These are phyloP conservation scores for Setaria viridis DNA, from an alignment of 202 grass and related monocot genomes.

Conservation along the genomic window DNA sequence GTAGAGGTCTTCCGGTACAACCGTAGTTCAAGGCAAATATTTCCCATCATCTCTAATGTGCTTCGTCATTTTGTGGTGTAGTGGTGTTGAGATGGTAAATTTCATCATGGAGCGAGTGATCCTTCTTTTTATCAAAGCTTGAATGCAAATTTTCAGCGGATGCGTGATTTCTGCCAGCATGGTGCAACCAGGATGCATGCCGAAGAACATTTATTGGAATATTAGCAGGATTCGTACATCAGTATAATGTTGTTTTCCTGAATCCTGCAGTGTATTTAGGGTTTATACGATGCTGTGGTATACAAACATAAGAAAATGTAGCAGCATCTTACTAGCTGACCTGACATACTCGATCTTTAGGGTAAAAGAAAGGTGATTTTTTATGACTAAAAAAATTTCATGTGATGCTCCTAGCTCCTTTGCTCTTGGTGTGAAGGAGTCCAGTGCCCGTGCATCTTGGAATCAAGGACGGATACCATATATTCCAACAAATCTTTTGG, in stretches of 20 bases:
- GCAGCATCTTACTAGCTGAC: slow-evolving; percentile 11
- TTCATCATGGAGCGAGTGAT: neutral
- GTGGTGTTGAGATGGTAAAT: slow-evolving; percentile 9
- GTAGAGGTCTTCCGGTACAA: slow-evolving; percentile 83
- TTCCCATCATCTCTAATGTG: slow-evolving; percentile 69
- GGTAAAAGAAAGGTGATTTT: neutral
- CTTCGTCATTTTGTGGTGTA: slow-evolving; percentile 60
- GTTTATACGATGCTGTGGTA: slow-evolving; percentile 11
- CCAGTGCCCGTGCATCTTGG: no score
- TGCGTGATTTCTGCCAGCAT: neutral
- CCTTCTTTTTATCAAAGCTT: slow-evolving; percentile 24
- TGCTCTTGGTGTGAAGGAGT: neutral
- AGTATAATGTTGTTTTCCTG: neutral
- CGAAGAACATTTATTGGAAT: neutral
- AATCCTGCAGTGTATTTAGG: neutral
- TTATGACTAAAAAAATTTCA: no score
- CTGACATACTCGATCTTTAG: neutral
- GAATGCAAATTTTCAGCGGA: neutral
- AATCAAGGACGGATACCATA: no score
- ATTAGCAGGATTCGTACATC: neutral
- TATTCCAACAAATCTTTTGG: no score
- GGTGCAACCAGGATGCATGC: neutral
- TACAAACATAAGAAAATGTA: slow-evolving; percentile 13
- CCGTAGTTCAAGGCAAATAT: slow-evolving; percentile 67
- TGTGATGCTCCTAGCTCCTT: neutral